These are phyloP conservation scores for Debaryomyces psychrophilus DNA, from an alignment of 1,139 yeast species.

Conservation along the genomic window DNA sequence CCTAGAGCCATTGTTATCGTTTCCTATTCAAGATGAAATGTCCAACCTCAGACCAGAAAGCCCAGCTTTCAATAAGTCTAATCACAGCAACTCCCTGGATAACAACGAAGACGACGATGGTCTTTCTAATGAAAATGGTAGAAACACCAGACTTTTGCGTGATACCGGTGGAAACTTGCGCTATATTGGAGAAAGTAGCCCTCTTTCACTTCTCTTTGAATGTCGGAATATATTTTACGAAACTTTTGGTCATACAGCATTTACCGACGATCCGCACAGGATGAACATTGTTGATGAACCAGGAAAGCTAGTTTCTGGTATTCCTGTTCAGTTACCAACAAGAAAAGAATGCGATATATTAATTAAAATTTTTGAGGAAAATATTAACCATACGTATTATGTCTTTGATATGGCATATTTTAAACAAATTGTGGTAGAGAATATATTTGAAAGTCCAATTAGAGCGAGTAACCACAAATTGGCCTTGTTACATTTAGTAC, in stretches of 20 bases:
- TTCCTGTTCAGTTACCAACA: conserved; percentile 19
- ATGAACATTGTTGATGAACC: conserved; percentile 24
- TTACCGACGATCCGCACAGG: conserved; percentile 13
- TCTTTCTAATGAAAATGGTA: conserved; percentile 21
- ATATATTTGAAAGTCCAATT: conserved; percentile 17
- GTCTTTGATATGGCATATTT: conserved; percentile 13
- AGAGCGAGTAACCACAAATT: conserved; percentile 11
- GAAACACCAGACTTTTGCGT: conserved; percentile 21
- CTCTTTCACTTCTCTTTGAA: conserved; percentile 28
- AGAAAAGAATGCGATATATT: conserved; percentile 18
- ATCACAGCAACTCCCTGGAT: not conserved
- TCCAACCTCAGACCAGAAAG: not conserved
- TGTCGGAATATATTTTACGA: conserved; percentile 27
- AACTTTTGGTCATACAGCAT: conserved; percentile 16
- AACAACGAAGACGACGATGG: conserved; percentile 13
- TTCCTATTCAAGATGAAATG: conserved; percentile 21
- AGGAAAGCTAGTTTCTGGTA: conserved; percentile 14
- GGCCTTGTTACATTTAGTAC: conserved; percentile 13
- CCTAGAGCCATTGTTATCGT: conserved; percentile 30
- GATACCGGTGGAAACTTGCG: conserved; percentile 27
- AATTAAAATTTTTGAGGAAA: conserved; percentile 21
- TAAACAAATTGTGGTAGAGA: conserved; percentile 16
- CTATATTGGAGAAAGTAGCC: conserved; percentile 33
- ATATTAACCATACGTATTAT: conserved; percentile 25
- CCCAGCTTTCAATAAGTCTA: not conserved